Evolutionary conservation across 2,329 filamentous ascomycete species (phyloP), one percentile per base, ranked within the genome.

Genomic region (Talaromyces albobiverticillius): DNA sequence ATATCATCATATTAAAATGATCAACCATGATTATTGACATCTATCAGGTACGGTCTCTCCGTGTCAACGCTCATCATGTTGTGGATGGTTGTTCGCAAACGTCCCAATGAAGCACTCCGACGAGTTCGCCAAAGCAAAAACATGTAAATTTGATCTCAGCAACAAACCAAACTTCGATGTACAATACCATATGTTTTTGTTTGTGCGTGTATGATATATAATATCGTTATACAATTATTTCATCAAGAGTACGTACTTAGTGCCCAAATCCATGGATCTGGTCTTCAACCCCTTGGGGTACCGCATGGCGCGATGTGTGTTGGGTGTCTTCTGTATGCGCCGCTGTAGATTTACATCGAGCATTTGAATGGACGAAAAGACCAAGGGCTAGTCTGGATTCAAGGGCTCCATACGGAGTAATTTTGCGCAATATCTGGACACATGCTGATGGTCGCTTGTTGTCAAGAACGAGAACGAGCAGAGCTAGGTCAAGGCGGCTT

Each of bases 21-120:
- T 55, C 36, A 45, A 46, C 51, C 51, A 45, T 16, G 25, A 23
- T 29, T 6, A 47, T 55, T 32, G 41, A 32, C 26, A 46, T 40
- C 51, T 32, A 54, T 36, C 54, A 96, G 91, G 91, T 96, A 95
- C 68, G 89, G 88, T 59, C 81, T 95, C 59, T 87, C 85, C 54
- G 72, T 87, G 38, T 92, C 92, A 54, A 99, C 94, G 36, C 85
- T 90, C 11, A 83, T 99, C 67, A 99, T 99, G 94, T 79, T 99
- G 67, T 96, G 88, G 82, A 92, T 97, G 89, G 85, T 99, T 34
- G 77, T 96, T 57, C 91, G 89, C 71, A 96, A 93, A 73, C 90
- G 91, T 13, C 80, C 90, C 9, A 84, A 86, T 23, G 85, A 89
- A 62, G 78, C 89, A 46, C 74, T 86, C 51, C 84, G 86, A 58